Evolutionary conservation across 176 grass and related monocot species (phyloP).

Genomic region (Raddia guianensis): DNA sequence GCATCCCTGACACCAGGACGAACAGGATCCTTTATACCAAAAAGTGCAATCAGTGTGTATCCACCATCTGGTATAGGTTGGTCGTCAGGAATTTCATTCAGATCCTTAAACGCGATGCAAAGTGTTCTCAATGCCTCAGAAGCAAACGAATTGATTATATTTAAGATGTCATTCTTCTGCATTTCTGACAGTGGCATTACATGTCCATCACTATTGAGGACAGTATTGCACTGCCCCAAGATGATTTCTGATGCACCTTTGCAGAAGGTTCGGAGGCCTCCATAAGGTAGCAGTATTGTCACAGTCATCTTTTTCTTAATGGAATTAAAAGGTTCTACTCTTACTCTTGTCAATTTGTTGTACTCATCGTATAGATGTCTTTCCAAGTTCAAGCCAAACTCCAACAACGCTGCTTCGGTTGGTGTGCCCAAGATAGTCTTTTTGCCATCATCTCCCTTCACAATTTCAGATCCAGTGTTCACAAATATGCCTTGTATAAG

Average conservation of each 20-base stretch:
- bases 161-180: slow-evolving; percentile 42
- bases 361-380: slow-evolving; percentile 46
- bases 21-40: slow-evolving; percentile 93
- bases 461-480: slow-evolving; percentile 81
- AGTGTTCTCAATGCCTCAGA: slow-evolving; percentile 81
- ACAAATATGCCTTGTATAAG: slow-evolving; percentile 87
- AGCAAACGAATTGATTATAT: slow-evolving; percentile 70
- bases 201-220: slow-evolving; percentile 56
- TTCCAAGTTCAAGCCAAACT: slow-evolving; percentile 74
- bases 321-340: slow-evolving; percentile 88
- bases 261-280: slow-evolving; percentile 64
- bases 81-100: slow-evolving; percentile 54
- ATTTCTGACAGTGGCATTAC: slow-evolving; percentile 47
- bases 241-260: slow-evolving; percentile 95
- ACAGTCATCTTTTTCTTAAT: slow-evolving; percentile 96
- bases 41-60: slow-evolving; percentile 80
- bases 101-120: slow-evolving; percentile 76
- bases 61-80: slow-evolving; percentile 60
- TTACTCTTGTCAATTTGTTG: slow-evolving; percentile 48
- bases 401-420: slow-evolving; percentile 83
- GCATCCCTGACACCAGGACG: slow-evolving; percentile 83
- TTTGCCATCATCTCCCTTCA: slow-evolving; percentile 69
- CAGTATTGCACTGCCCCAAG: slow-evolving; percentile 59
- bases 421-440: slow-evolving; percentile 65
- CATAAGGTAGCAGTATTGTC: slow-evolving; percentile 61